These are phyloP conservation scores for Annulohypoxylon stygium DNA, from an alignment of 495 filamentous ascomycete species.

Conservation along the genomic window DNA sequence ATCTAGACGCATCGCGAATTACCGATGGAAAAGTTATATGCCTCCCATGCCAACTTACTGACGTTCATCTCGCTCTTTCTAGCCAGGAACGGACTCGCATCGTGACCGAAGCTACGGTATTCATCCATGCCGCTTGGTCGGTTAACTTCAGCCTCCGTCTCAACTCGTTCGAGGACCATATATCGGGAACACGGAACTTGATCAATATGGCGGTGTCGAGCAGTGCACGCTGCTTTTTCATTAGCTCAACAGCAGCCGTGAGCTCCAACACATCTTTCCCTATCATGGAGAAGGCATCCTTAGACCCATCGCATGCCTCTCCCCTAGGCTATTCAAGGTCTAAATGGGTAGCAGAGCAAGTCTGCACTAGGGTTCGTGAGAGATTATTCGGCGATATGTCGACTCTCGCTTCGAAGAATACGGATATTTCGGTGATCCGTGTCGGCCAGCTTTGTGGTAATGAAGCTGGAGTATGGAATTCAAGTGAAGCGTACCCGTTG, in stretches of 20 bases:
- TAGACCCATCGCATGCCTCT: slow-evolving; percentile 63
- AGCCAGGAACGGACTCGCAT: slow-evolving; percentile 51
- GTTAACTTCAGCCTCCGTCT: slow-evolving; percentile 75
- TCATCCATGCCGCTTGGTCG: slow-evolving; percentile 75
- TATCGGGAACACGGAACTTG: slow-evolving; percentile 65
- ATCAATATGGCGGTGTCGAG: slow-evolving; percentile 65
- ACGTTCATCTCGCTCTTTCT: slow-evolving; percentile 60
- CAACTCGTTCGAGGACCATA: slow-evolving; percentile 66
- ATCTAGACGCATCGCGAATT: neutral
- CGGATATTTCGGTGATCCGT: slow-evolving; percentile 63
- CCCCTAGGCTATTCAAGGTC: slow-evolving; percentile 69
- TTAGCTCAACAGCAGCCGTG: slow-evolving; percentile 63
- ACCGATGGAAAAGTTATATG: slow-evolving; percentile 26
- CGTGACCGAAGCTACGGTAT: slow-evolving; percentile 57
- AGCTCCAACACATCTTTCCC: slow-evolving; percentile 44
- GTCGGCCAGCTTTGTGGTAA: slow-evolving; percentile 73
- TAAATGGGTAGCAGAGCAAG: slow-evolving; percentile 68
- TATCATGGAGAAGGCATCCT: slow-evolving; percentile 65
- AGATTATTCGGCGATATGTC: neutral
- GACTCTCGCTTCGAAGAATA: slow-evolving; percentile 40
- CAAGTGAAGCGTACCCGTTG: slow-evolving; percentile 66
- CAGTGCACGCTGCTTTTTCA: slow-evolving; percentile 63
- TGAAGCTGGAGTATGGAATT: slow-evolving; percentile 67
- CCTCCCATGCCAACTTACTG: slow-evolving; percentile 51
- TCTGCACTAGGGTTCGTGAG: slow-evolving; percentile 57